Evolutionary conservation across 2,329 filamentous ascomycete genomes (phyloP).

Genomic region (Chalara sp.): DNA sequence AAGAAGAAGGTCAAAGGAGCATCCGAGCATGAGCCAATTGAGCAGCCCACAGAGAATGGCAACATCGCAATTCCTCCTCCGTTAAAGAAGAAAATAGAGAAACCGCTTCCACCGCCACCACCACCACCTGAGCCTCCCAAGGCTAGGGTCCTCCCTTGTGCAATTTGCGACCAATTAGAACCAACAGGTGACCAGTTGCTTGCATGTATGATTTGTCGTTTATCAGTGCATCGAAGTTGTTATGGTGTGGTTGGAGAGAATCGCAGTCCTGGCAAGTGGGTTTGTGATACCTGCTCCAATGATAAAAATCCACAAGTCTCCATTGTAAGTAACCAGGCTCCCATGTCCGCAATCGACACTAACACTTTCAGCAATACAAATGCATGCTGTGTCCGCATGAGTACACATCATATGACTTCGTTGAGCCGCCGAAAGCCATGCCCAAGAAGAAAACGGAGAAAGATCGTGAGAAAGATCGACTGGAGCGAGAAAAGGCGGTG

Average conservation of each 20-base stretch:
- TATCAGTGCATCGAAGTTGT: slow-evolving; percentile 87
- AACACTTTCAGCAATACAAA: slow-evolving; percentile 62
- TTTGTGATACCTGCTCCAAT: slow-evolving; percentile 92
- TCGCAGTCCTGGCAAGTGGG: slow-evolving; percentile 72
- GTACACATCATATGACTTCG: slow-evolving; percentile 72
- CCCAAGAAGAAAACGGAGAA: slow-evolving; percentile 90
- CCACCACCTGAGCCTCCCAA: slow-evolving; percentile 71
- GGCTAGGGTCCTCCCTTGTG: slow-evolving; percentile 73
- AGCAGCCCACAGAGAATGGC: slow-evolving; percentile 39
- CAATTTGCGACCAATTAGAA: slow-evolving; percentile 72
- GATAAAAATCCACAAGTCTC: slow-evolving; percentile 89
- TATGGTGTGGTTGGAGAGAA: slow-evolving; percentile 73
- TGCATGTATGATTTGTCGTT: slow-evolving; percentile 77
- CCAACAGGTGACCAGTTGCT: slow-evolving; percentile 65
- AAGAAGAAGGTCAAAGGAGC: slow-evolving; percentile 57
- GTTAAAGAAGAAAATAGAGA: slow-evolving; percentile 46
- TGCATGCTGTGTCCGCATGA: slow-evolving; percentile 88
- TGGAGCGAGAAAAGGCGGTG: slow-evolving; percentile 77
- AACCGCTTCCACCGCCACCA: slow-evolving; percentile 60
- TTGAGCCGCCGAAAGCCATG: slow-evolving; percentile 71
- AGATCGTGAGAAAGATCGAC: slow-evolving; percentile 79
- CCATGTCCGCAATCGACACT: slow-evolving; percentile 20
- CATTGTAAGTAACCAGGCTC: slow-evolving; percentile 53
- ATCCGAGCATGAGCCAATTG: slow-evolving; percentile 41
- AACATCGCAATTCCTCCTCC: slow-evolving; percentile 21